Base-by-base conservation (phyloP, 495 filamentous ascomycete genomes). In the Xylona heveae region DNA sequence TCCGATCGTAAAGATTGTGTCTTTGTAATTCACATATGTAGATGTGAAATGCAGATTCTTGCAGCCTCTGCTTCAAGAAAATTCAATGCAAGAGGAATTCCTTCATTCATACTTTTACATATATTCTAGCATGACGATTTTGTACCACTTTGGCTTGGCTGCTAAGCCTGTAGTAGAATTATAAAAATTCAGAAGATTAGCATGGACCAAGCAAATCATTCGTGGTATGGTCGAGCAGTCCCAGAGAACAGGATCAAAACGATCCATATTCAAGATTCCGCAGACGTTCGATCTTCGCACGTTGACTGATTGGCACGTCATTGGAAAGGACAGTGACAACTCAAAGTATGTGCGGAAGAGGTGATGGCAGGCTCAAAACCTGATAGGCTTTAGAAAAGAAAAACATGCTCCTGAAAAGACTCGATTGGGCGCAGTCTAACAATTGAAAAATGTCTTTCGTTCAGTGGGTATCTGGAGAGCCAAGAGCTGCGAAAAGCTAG, bases 261-360 rank as follows among this genome's bases (percentile, higher is more conserved):
- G 52, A 38, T 36, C 47, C 39, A 30, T 26, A 24, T 38, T 38
- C 42, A 41, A 31, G 37, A 43, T 40, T 38, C 47, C 54, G 49
- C 44, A 52, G 51, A 51, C 39, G 35, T 37, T 78, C 51, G 39
- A 61, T 93, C 62, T 93, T 60, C 78, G 83, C 82, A 88, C 72
- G 71, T 64, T 77, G 82, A 91, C 83, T 82, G 66, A 85, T 82
- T 67, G 71, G 64, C 78, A 82, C 67, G 58, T 62, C 71, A 85
- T 71, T 60, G 74, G 58, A 42, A 64, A 57, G 46, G 50, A 54
- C 55, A 57, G 67, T 78, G 82, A 60, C 74, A 90, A 83, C 83
- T 93, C 68, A 90, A 88, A 73, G 72, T n/a, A 77, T 73, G 76
- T 83, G 80, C 80, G 47, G 27, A 12, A 14, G 9, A 29, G 24